Base-by-base conservation (phyloP, 345 rosid genomes). In the Physaria fendleri region DNA sequence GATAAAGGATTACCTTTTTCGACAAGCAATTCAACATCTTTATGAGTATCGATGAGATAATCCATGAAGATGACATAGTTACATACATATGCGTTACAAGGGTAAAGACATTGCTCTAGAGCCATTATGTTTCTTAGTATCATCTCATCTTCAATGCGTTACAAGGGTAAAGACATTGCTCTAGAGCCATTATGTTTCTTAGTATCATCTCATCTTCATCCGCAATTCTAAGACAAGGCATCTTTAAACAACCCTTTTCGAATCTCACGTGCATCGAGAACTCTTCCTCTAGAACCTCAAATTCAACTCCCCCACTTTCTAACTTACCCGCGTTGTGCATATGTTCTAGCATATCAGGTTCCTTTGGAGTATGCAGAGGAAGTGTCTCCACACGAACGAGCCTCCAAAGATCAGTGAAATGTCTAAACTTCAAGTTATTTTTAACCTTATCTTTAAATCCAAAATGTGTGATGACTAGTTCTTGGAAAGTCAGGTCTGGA, bases 11-110 rank as follows among this genome's bases (percentile, higher is more conserved):
- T 54, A 55, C 48, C 62, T 20, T 64, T 71, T 23, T 58, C 56
- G 2, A 58, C 22, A 2, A 64, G 66, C 25, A 64, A 35, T 1
- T 51, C 56, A 11, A 44, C 71, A 6, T 71, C 75, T 6, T 20
- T 24, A 0, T 11, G 10, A 0, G 65, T 33, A 6, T 64, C 40
- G 1, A 71, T 22, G 9, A 71, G 71, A 8, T n/a, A 43, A 71
- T 64, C 71, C 55, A 63, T 11, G 2, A 71, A 14, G 0, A 16
- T 6, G 1, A 57, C 0, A 5, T 27, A 42, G 39, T 37, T 41
- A 6, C 50, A 57, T 2, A 57, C 62, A 0, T 24, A 17, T 14
- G 60, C 9, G 1, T 15, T 15, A 2, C 0, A 13, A 25, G 34
- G 60, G 14, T 23, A 37, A 15, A 38, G 60, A 4, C 46, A 55